A percentile compares a stretch with the other conserved stretches of the same genome.
These are phyloP conservation scores for Apiosordaria backusii DNA, from an alignment of 495 filamentous ascomycete genomes.

Conservation along the genomic window DNA sequence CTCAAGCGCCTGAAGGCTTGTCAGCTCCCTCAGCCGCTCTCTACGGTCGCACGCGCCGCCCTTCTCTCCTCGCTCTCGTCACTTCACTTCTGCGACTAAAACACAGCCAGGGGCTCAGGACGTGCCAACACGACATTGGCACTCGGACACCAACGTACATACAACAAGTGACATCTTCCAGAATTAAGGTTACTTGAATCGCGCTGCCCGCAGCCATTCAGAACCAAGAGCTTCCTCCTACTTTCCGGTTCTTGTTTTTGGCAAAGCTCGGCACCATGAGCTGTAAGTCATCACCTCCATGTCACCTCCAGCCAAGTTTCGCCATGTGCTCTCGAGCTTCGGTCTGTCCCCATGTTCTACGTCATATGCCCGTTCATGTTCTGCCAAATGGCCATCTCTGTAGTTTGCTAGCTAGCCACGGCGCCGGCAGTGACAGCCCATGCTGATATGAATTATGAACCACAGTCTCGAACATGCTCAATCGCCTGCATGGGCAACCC, in stretches of 20 bases:
- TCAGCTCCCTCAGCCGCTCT: constrained; percentile 24
- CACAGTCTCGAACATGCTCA: constrained; percentile 85
- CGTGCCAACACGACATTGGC: constrained; percentile 11
- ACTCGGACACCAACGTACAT: neutral
- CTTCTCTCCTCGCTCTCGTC: constrained; percentile 14
- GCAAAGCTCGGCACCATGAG: constrained; percentile 35
- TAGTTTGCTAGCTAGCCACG: neutral
- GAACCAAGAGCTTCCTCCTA: constrained; percentile 1
- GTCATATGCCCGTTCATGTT: constrained; percentile 10
- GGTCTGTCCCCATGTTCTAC: constrained; percentile 19
- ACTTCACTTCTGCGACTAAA: constrained; percentile 9
- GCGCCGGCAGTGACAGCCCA: neutral
- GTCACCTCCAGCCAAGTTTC: constrained; percentile 26
- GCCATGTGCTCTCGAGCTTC: constrained; percentile 20
- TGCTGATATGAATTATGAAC: constrained; percentile 15
- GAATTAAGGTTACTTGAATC: constrained; percentile 10
- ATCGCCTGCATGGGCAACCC: constrained; percentile 95
- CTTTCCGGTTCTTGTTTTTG: constrained; percentile 7
- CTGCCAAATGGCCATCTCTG: neutral
- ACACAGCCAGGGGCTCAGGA: constrained; percentile 16
- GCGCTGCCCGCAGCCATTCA: neutral
- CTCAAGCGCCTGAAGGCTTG: constrained; percentile 8
- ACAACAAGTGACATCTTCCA: constrained; percentile 1
- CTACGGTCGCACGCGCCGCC: constrained; percentile 16
- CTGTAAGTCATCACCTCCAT: constrained; percentile 44